These are phyloP conservation scores for Fusarium tuaranense DNA, from an alignment of 2,329 filamentous ascomycete genomes.

Conservation along the genomic window DNA sequence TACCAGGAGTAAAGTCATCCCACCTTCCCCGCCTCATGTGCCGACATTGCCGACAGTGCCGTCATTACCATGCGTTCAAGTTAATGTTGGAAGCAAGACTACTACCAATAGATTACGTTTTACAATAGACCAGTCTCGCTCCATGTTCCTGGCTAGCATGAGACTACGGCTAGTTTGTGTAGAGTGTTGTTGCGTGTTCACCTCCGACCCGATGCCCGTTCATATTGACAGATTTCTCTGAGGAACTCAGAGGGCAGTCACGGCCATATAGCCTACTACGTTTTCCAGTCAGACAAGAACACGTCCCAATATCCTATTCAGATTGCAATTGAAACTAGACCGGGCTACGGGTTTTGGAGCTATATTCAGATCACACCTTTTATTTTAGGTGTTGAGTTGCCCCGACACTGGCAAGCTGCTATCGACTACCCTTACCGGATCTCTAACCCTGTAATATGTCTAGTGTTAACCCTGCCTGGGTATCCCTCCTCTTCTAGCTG, in stretches of 20 bases:
- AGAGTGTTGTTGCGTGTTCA: no score
- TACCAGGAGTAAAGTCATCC: background rate
- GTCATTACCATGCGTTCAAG: background rate
- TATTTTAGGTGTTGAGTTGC: background rate
- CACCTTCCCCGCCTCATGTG: background rate
- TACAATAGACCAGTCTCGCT: background rate
- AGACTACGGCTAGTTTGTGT: background rate
- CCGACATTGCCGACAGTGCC: background rate
- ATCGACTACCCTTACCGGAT: background rate
- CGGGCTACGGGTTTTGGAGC: background rate
- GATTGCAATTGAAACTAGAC: background rate
- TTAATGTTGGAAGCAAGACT: background rate
- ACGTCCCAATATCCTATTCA: background rate
- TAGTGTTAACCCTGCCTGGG: background rate
- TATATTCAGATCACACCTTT: background rate
- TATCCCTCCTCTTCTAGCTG: background rate
- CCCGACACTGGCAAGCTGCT: background rate
- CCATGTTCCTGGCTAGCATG: background rate
- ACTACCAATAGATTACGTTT: background rate
- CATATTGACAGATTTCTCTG: no score
- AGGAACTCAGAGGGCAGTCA: background rate
- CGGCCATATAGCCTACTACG: background rate
- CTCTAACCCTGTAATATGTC: background rate
- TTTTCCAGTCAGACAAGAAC: background rate
- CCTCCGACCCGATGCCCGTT: no score